Conservation (phyloP, 768 basidiomycete genomes). For the Fomitopsis serialis region DNA sequence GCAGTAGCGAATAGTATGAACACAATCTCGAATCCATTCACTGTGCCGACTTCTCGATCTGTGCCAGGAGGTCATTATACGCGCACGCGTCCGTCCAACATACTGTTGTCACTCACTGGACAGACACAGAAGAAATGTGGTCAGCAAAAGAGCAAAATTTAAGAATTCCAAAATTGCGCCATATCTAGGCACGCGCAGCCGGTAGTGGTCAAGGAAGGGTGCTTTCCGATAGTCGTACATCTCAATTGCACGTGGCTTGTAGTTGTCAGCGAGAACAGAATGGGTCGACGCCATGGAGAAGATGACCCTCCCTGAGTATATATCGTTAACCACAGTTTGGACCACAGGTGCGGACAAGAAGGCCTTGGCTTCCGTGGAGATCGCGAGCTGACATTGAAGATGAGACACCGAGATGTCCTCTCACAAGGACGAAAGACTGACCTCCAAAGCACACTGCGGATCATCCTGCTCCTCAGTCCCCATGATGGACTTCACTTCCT, state of each 20-base stretch:
- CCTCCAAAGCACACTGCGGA: slow-evolving; percentile 83
- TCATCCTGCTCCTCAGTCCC: slow-evolving; percentile 62
- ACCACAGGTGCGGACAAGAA: slow-evolving; percentile 82
- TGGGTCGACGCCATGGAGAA: slow-evolving; percentile 55
- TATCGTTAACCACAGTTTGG: slow-evolving; percentile 83
- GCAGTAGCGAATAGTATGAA: slow-evolving; percentile 77
- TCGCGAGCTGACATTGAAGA: slow-evolving; percentile 65
- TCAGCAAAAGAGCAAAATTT: slow-evolving; percentile 63
- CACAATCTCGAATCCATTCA: slow-evolving; percentile 60
- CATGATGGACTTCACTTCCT: slow-evolving; percentile 59
- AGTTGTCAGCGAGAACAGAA: slow-evolving; percentile 86
- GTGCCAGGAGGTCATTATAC: not conserved
- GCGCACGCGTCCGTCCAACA: not conserved
- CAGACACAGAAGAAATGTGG: slow-evolving; percentile 71
- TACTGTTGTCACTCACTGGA: slow-evolving; percentile 45
- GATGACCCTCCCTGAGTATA: slow-evolving; percentile 76
- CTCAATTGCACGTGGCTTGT: slow-evolving; percentile 72
- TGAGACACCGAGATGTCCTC: not conserved
- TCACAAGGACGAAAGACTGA: slow-evolving; percentile 29
- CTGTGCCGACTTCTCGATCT: slow-evolving; percentile 51
- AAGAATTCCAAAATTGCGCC: slow-evolving; percentile 72
- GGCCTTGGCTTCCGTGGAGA: slow-evolving; percentile 76
- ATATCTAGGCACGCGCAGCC: slow-evolving; percentile 80
- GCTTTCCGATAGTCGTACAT: slow-evolving; percentile 62
- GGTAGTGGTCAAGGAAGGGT: slow-evolving; percentile 82